Evolutionary conservation across 2,329 filamentous ascomycete genomes (phyloP).

Genomic region (Alternaria sp.): DNA sequence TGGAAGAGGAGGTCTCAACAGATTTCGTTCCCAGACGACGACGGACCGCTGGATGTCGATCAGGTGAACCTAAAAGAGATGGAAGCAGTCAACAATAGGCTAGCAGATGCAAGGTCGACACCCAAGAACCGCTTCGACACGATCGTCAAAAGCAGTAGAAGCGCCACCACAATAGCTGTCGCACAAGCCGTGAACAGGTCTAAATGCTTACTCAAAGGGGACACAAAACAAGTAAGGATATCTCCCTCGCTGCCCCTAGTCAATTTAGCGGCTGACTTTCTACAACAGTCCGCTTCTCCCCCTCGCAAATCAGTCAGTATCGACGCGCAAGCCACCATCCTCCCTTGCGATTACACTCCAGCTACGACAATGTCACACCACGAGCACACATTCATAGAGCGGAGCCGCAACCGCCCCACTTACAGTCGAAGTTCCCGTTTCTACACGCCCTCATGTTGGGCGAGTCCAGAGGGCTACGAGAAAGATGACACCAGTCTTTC

Average conservation of each 20-base stretch:
- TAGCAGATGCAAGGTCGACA: neutral
- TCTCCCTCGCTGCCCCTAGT: neutral
- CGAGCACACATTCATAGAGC: constrained; percentile 3
- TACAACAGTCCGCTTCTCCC: neutral
- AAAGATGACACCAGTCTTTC: constrained; percentile 19
- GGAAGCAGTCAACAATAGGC: neutral
- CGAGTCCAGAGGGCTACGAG: constrained; percentile 12
- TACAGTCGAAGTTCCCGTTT: neutral
- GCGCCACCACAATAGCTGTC: neutral
- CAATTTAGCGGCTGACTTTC: neutral
- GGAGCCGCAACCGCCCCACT: neutral
- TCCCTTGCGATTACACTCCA: neutral
- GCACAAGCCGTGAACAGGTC: neutral
- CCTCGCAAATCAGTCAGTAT: neutral
- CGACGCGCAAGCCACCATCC: neutral
- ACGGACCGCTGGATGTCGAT: neutral
- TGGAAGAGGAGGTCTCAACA: neutral
- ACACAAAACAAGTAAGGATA: neutral
- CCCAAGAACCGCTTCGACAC: neutral
- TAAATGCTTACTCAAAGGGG: neutral
- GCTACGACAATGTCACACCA: constrained; percentile 7
- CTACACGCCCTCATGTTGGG: constrained; percentile 12
- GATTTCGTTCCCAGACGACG: neutral
- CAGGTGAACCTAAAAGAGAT: neutral
- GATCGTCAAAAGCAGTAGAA: neutral